Evolutionary conservation across 2,329 filamentous ascomycete species (phyloP).

Genomic region (Alternaria alternata): DNA sequence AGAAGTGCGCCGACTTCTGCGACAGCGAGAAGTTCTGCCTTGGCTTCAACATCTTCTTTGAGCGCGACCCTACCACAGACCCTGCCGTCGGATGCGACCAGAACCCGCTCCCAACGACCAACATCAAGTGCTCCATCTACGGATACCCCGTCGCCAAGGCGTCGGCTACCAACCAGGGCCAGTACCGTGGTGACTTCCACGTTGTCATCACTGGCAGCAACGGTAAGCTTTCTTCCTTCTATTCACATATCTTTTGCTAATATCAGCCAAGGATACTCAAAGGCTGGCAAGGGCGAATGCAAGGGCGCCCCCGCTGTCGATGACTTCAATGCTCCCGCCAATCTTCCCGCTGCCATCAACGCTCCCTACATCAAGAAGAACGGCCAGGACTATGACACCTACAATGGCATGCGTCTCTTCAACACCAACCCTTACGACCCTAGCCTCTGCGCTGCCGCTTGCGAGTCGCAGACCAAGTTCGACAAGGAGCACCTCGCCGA

Average conservation of each 20-base stretch:
- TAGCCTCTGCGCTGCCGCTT: conserved; percentile 45
- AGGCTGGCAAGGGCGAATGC: conserved; percentile 12
- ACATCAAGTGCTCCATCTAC: conserved; percentile 40
- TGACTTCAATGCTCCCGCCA: conserved; percentile 28
- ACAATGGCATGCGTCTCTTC: conserved; percentile 41
- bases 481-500: conserved; percentile 39
- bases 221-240: conserved; percentile 11
- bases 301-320: conserved; percentile 11
- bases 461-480: conserved; percentile 47
- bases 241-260: not conserved
- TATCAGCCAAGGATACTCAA: conserved; percentile 33
- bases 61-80: conserved; percentile 35
- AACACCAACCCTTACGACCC: conserved; percentile 40
- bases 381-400: conserved; percentile 28
- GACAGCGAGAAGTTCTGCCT: conserved; percentile 34
- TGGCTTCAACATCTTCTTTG: conserved; percentile 43
- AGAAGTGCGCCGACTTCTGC: conserved; percentile 31
- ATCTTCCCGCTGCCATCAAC: conserved; percentile 37
- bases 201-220: conserved; percentile 41
- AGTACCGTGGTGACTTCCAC: conserved; percentile 34
- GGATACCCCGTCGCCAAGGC: conserved; percentile 32
- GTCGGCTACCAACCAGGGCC: conserved; percentile 34
- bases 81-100: conserved; percentile 27
- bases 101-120: conserved; percentile 33
- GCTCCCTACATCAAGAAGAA: conserved; percentile 27